Conservation (phyloP, 2,329 filamentous ascomycete genomes). For the Gnomoniopsis sp. region DNA sequence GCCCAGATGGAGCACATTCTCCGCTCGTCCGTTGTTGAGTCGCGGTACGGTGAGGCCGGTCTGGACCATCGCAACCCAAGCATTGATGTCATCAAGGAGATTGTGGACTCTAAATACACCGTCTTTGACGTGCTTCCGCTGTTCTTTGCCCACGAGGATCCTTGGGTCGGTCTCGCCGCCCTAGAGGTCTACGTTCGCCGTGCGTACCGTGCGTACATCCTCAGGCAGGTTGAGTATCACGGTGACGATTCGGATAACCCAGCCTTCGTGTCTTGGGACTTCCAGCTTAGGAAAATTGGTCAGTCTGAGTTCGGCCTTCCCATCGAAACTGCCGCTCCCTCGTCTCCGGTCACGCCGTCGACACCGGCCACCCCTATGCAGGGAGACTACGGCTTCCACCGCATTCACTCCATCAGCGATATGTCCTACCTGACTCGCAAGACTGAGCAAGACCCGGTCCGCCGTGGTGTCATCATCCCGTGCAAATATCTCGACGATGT, state of each 20-base stretch:
- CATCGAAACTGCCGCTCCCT: constrained; percentile 74
- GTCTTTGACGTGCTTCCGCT: constrained; percentile 93
- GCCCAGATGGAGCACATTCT: constrained; percentile 99
- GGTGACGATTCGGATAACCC: constrained; percentile 66
- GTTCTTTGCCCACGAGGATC: constrained; percentile 92
- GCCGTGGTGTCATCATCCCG: constrained; percentile 92
- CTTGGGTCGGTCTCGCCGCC: constrained; percentile 90
- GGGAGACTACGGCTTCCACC: constrained; percentile 64
- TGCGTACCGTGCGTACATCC: constrained; percentile 91
- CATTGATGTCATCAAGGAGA: constrained; percentile 89
- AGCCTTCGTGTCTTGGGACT: constrained; percentile 91
- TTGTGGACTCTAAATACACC: constrained; percentile 97
- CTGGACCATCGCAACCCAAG: constrained; percentile 95
- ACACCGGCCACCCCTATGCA: constrained; percentile 43
- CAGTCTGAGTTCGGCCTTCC: constrained; percentile 86
- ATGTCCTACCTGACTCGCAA: constrained; percentile 83
- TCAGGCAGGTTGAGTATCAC: constrained; percentile 87
- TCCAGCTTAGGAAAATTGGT: constrained; percentile 88
- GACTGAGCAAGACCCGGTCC: constrained; percentile 70
- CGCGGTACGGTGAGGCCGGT: constrained; percentile 93
- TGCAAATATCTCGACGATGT: constrained; percentile 92
- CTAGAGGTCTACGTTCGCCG: constrained; percentile 95
- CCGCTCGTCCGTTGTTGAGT: constrained; percentile 90
- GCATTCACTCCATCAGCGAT: constrained; percentile 92
- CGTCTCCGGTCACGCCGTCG: constrained; percentile 66